Percentiles rank a stretch among this genome's conserved stretches.
Conservation (phyloP, 768 basidiomycete species). For the Xerocomus spinulosus region DNA sequence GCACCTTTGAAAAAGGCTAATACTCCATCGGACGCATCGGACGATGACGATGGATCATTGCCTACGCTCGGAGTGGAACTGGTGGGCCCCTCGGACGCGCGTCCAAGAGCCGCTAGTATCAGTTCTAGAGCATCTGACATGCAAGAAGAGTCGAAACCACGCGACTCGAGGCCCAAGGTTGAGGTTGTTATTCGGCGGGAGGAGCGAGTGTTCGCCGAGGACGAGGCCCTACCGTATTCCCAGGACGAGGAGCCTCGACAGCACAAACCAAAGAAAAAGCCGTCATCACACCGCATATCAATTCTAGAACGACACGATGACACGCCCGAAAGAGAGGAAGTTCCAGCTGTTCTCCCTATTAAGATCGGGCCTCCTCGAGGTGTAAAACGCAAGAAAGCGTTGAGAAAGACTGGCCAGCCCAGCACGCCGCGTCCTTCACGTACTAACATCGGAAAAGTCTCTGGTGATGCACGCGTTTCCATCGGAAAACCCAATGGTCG, state of each 20-base stretch:
- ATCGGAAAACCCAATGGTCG: background rate
- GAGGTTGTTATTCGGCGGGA: background rate
- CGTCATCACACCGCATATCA: background rate
- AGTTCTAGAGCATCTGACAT: background rate
- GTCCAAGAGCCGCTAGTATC: background rate
- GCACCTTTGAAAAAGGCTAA: background rate
- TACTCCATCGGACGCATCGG: background rate
- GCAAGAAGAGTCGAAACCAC: background rate
- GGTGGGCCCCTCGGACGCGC: background rate
- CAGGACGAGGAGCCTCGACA: constrained; percentile 5
- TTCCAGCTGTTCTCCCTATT: background rate
- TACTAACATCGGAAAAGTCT: background rate
- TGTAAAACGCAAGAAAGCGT: constrained; percentile 4
- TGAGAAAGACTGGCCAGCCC: background rate
- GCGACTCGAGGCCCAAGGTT: background rate
- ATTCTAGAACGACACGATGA: background rate
- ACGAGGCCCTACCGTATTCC: background rate
- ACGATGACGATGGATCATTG: background rate
- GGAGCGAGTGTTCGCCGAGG: background rate
- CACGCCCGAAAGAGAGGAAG: constrained; percentile 5
- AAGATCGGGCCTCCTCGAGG: constrained; percentile 29
- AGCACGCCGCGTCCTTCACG: background rate
- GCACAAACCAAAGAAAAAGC: background rate
- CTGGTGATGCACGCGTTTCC: background rate
- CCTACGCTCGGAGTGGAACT: constrained; percentile 6